Conservation (phyloP, 2,329 filamentous ascomycete genomes). For the Blumeriella jaapii region DNA sequence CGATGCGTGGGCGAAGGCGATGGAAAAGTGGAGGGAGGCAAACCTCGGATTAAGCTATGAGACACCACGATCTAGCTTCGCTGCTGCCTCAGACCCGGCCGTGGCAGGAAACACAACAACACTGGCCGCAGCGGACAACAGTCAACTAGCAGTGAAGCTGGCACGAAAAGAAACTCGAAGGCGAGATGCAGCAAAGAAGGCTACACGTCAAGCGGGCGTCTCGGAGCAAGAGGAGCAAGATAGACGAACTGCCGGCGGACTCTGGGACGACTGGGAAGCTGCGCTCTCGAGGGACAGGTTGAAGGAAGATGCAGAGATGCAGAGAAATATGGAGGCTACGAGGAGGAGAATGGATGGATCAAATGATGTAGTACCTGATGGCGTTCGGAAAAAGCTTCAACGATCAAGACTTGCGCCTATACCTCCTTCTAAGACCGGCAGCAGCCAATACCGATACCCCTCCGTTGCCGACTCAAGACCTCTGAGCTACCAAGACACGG, state of each 20-base stretch:
- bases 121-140: slow-evolving; percentile 58
- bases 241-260: slow-evolving; percentile 39
- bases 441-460: slow-evolving; percentile 41
- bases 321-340: slow-evolving; percentile 39
- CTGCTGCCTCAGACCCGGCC: slow-evolving; percentile 47
- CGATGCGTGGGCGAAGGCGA: slow-evolving; percentile 50
- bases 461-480: slow-evolving; percentile 41
- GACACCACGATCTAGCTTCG: slow-evolving; percentile 4
- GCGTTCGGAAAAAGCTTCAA: slow-evolving; percentile 21
- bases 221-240: slow-evolving; percentile 44
- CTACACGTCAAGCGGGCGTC: slow-evolving; percentile 45
- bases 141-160: slow-evolving; percentile 64
- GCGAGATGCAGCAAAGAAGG: slow-evolving; percentile 49
- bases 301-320: slow-evolving; percentile 33
- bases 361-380: slow-evolving; percentile 18
- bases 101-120: slow-evolving; percentile 46
- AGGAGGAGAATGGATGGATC: slow-evolving; percentile 30
- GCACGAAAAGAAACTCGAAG: slow-evolving; percentile 62
- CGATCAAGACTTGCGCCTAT: slow-evolving; percentile 17
- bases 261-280: slow-evolving; percentile 42
- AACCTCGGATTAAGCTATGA: slow-evolving; percentile 7
- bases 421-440: slow-evolving; percentile 12
- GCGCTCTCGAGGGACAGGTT: slow-evolving; percentile 28
- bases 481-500: slow-evolving; percentile 30
- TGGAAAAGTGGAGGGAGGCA: slow-evolving; percentile 30